Evolutionary conservation across 306 rosid genomes (phyloP).

Genomic region (Rubus parviflorus): DNA sequence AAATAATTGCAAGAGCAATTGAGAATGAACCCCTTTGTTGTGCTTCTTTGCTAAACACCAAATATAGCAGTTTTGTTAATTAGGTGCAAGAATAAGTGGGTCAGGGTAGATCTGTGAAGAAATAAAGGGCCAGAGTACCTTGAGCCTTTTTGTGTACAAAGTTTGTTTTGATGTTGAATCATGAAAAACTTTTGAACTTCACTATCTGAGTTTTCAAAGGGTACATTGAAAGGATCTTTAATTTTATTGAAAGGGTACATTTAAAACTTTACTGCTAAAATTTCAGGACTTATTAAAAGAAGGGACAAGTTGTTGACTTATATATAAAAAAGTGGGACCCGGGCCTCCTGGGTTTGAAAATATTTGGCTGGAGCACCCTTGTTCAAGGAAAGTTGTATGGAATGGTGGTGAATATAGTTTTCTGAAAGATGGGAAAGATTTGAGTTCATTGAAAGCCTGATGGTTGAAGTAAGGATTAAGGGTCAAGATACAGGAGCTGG

Average conservation of each 20-base stretch:
- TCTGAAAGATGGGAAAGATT: neutral
- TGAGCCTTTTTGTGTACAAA: neutral
- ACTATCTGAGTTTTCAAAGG: neutral
- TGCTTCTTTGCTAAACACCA: neutral
- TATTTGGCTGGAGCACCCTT: neutral
- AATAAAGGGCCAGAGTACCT: neutral
- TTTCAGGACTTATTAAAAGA: neutral
- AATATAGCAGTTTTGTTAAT: neutral
- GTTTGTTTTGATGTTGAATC: neutral
- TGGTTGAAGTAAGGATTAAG: neutral
- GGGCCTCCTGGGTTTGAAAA: neutral
- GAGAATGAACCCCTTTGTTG: neutral
- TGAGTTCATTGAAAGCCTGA: neutral
- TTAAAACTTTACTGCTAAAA: slow-evolving; percentile 4
- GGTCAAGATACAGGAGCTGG: neutral
- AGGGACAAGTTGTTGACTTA: neutral
- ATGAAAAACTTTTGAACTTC: neutral
- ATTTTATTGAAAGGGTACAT: neutral
- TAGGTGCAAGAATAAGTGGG: neutral
- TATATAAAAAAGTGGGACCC: neutral
- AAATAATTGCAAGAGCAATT: neutral
- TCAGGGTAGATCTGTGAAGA: neutral
- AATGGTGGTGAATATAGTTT: neutral
- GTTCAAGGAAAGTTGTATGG: neutral
- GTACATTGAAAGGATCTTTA: neutral